A percentile compares a stretch with the other conserved stretches of the same genome.
These are phyloP conservation scores for Claviceps humidiphila DNA, from an alignment of 2,329 filamentous ascomycete genomes.

Conservation along the genomic window DNA sequence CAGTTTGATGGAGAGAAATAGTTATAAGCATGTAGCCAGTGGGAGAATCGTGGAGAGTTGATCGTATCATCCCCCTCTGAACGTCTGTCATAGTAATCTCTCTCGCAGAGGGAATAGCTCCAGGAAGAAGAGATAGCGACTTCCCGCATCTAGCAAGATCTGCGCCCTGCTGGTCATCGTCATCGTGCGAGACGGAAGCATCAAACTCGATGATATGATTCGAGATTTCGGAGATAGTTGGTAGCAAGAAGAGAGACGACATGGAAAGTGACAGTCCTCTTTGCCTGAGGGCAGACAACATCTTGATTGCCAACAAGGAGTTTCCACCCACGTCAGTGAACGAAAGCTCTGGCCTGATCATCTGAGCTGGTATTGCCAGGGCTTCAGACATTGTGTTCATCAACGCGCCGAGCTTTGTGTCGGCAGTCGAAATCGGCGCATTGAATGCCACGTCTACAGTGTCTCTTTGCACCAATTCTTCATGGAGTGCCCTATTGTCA, in stretches of 20 bases:
- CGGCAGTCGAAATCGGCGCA: not conserved
- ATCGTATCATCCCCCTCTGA: not conserved
- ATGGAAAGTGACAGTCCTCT: constrained; percentile 1
- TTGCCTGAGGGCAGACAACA: not conserved
- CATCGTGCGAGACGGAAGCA: not conserved
- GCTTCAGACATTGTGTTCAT: not conserved
- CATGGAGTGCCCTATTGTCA: not conserved
- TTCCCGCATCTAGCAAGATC: not conserved
- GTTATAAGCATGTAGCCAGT: not conserved
- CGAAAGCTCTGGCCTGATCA: not conserved
- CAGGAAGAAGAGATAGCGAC: not conserved
- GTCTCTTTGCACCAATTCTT: not conserved
- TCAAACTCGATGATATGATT: not conserved
- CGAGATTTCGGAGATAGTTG: not conserved
- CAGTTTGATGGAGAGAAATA: not conserved
- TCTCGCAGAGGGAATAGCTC: not conserved
- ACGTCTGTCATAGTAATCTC: not conserved
- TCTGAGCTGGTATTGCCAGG: not conserved
- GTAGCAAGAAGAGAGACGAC: not conserved
- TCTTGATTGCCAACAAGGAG: not conserved
- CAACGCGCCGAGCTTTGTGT: not conserved
- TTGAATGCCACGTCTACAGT: no score
- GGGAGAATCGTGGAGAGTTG: not conserved
- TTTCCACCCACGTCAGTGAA: not conserved
- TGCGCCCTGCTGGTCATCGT: not conserved